Evolutionary conservation across 1,284 basidiomycete species (phyloP), one percentile per base, ranked within the genome.

Genomic region (Ceratobasidium sp.): DNA sequence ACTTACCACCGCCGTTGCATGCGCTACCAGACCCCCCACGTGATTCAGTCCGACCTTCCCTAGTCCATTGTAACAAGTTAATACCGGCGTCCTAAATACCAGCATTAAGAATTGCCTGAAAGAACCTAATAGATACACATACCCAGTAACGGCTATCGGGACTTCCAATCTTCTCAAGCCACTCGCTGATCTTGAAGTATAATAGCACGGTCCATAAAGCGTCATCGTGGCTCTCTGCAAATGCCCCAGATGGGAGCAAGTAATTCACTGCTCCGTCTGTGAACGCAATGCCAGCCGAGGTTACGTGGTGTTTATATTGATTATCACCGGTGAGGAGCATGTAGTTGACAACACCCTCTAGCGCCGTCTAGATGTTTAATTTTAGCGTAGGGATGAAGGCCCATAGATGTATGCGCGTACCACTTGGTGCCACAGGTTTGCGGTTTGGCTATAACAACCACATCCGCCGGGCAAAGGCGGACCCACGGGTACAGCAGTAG

Each of bases 1-100:
- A 81, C 83, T 81, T 78, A 87, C 87, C 85, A 77, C 88, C 88
- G 55, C 86, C 87, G 53, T 85, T 85, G 80, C 86, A 86, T 6
- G 80, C 81, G 46, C 84, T 85, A 66, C 82, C 81, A 79, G 90
- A 88, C 88, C 89, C 67, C 3, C 49, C 67, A 15, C 67, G 67
- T 3, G 44, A 23, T 6, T 69, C 67, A 9, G 67, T 69, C 33
- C 49, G 67, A 10, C 67, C 67, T 33, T 69, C 67, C 10, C 46
- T 46, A 53, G 26, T 53, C 67, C 67, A 69, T 33, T 42, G 20
- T 15, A 69, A 33, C 13, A 69, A 46, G 5, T 28, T 33, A 20
- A 69, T 69, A 12, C 67, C 67, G 15, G 67, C 67, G 53, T 69
- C 28, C 67, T 69, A 69, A 33, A 33, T 33, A 33, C 2, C 33